Evolutionary conservation across 2,329 filamentous ascomycete genomes (phyloP).

Genomic region (Verticillium klebahnii): DNA sequence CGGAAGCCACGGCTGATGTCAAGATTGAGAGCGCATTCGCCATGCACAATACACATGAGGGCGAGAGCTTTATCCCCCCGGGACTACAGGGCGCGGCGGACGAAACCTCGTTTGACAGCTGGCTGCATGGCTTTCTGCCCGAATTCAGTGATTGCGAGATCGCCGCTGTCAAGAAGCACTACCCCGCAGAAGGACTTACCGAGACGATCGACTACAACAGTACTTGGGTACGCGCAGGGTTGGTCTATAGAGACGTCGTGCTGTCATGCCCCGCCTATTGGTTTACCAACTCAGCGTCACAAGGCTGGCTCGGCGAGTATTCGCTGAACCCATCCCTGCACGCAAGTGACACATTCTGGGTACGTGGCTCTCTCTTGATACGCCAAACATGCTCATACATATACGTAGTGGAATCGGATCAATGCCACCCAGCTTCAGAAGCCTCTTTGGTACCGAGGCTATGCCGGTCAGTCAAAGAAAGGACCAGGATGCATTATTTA

Average conservation of each 20-base stretch:
- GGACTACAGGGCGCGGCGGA: constrained; percentile 33
- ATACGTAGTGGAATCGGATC: constrained; percentile 48
- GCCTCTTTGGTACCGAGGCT: constrained; percentile 51
- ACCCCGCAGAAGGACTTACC: constrained; percentile 40
- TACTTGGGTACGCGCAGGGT: constrained; percentile 45
- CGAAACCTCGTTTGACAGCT: constrained; percentile 41
- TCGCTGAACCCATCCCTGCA: constrained; percentile 55
- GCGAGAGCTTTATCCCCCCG: constrained; percentile 55
- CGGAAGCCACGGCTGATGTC: constrained; percentile 33
- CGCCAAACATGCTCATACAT: not conserved
- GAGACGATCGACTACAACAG: constrained; percentile 47
- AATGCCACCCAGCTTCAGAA: constrained; percentile 47
- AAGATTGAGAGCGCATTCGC: constrained; percentile 42
- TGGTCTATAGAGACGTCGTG: constrained; percentile 54
- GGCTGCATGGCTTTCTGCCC: constrained; percentile 52
- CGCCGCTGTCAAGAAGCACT: constrained; percentile 33
- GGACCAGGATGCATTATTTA: constrained; percentile 3
- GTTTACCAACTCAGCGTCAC: constrained; percentile 40
- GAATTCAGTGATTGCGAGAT: constrained; percentile 34
- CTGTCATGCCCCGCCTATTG: constrained; percentile 58
- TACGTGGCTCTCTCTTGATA: constrained; percentile 21
- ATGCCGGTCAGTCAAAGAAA: constrained; percentile 16
- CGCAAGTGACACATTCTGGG: constrained; percentile 52
- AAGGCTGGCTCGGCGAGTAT: constrained; percentile 54
- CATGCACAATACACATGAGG: constrained; percentile 60